A percentile compares a stretch with the other conserved stretches of the same genome.
phyloP scores from a whole-genome alignment of 2,329 filamentous ascomycete genomes.

The Passalora sequoiae region DNA sequence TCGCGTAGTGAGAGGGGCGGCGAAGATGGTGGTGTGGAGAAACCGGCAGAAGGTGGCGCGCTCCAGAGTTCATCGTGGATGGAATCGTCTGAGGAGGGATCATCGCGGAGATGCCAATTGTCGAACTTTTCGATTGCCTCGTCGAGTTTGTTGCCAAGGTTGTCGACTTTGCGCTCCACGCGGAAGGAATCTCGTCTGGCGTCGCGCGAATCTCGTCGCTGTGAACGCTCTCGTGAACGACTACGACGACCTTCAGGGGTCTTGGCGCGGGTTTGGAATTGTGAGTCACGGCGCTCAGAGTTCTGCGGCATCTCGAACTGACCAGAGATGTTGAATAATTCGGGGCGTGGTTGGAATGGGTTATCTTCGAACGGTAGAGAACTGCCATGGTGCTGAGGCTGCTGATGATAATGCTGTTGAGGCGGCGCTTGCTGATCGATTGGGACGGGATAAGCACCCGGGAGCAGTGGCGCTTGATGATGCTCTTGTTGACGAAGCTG shows the following conservation, averaged over 20 bases:
- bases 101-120: slow-evolving; percentile 5
- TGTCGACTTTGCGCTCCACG: slow-evolving; percentile 4
- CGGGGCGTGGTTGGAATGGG: slow-evolving; percentile 6
- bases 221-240: slow-evolving; percentile 2
- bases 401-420: neutral
- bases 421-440: neutral
- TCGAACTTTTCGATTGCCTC: slow-evolving; percentile 8
- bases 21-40: slow-evolving; percentile 7
- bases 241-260: neutral
- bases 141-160: neutral
- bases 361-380: slow-evolving; percentile 4
- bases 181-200: neutral
- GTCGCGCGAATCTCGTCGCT: neutral
- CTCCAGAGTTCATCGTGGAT: slow-evolving; percentile 3
- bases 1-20: slow-evolving; percentile 3
- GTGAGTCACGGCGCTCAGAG: neutral
- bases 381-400: neutral
- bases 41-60: slow-evolving; percentile 5
- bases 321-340: slow-evolving; percentile 5
- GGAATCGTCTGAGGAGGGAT: slow-evolving; percentile 7
- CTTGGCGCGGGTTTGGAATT: slow-evolving; percentile 3
- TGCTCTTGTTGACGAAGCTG: neutral
- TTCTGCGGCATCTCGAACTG: slow-evolving; percentile 4
- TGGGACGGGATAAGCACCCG: neutral
- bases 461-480: neutral